Percentiles rank a stretch among this genome's conserved stretches.
phyloP scores from a whole-genome alignment of 106 monocot species.

The Alisma plantagoaquatica region DNA sequence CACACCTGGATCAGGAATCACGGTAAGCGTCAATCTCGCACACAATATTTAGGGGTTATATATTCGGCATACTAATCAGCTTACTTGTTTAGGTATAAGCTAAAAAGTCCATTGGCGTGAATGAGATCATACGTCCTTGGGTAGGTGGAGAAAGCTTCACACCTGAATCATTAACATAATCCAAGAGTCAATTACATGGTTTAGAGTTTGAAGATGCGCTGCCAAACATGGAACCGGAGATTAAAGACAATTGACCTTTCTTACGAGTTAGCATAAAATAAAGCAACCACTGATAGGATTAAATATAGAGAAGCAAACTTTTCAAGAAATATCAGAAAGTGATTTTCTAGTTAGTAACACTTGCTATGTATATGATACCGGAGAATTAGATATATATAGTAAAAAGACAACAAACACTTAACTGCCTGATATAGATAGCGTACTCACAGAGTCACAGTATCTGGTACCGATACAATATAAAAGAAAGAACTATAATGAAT shows the following conservation, averaged over 20 bases:
- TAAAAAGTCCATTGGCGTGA: slow-evolving; percentile 2
- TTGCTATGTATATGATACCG: not conserved
- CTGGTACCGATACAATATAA: no score
- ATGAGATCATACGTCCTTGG: slow-evolving; percentile 3
- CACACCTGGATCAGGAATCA: no score
- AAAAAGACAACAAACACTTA: not conserved
- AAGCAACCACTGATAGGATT: not conserved
- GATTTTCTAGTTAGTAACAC: not conserved
- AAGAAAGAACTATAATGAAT: no score
- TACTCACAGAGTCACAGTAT: no score
- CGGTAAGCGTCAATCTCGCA: no score
- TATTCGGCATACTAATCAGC: no score
- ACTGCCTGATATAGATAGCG: not conserved
- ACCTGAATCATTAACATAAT: not conserved
- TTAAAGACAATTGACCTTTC: not conserved
- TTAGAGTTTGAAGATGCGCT: not conserved
- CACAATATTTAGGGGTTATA: no score
- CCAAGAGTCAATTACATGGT: not conserved
- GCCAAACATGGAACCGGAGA: not conserved
- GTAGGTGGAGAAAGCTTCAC: no score
- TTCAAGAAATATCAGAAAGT: not conserved
- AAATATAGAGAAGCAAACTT: not conserved
- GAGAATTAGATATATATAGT: not conserved
- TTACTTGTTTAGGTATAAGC: slow-evolving; percentile 1
- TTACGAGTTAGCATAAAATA: not conserved